Evolutionary conservation across 2,329 filamentous ascomycete genomes (phyloP).

Genomic region (Hypoxylon rubiginosum): DNA sequence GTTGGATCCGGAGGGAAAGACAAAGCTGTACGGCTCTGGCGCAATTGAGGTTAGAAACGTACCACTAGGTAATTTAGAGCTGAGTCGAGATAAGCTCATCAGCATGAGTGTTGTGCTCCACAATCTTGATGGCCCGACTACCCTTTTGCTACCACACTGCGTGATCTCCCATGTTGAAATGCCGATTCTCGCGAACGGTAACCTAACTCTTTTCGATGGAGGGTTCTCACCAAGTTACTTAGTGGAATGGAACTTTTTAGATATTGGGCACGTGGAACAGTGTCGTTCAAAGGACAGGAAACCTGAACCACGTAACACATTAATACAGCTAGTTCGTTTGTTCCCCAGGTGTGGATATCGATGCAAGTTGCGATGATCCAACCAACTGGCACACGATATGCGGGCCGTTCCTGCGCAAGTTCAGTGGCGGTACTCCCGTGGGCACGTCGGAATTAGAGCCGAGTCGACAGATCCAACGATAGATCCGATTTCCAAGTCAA

Average conservation of each 20-base stretch:
- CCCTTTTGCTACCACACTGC: constrained; percentile 18
- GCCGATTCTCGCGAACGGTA: background rate
- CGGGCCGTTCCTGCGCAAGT: constrained; percentile 44
- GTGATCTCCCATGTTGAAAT: constrained; percentile 21
- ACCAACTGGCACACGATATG: constrained; percentile 38
- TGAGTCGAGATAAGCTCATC: constrained; percentile 37
- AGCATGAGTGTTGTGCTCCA: constrained; percentile 15
- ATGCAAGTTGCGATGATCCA: constrained; percentile 28
- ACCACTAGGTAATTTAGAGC: constrained; percentile 12
- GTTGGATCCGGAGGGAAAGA: constrained; percentile 95
- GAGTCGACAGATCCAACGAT: constrained; percentile 32
- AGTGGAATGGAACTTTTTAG: constrained; percentile 16
- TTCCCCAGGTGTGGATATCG: constrained; percentile 16
- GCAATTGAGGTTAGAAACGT: constrained; percentile 60
- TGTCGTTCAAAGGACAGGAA: constrained; percentile 13
- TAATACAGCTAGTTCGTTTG: constrained; percentile 3
- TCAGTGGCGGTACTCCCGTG: constrained; percentile 19
- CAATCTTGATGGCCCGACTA: constrained; percentile 17
- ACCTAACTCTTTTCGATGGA: constrained; percentile 6
- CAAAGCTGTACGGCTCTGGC: constrained; percentile 79
- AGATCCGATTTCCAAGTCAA: constrained; percentile 35
- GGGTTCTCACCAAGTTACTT: constrained; percentile 11
- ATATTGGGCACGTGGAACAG: constrained; percentile 18
- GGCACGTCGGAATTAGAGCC: constrained; percentile 32
- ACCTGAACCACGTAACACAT: constrained; percentile 24